These are phyloP conservation scores for Calocera viscosa DNA, from an alignment of 768 basidiomycete genomes.

Conservation along the genomic window DNA sequence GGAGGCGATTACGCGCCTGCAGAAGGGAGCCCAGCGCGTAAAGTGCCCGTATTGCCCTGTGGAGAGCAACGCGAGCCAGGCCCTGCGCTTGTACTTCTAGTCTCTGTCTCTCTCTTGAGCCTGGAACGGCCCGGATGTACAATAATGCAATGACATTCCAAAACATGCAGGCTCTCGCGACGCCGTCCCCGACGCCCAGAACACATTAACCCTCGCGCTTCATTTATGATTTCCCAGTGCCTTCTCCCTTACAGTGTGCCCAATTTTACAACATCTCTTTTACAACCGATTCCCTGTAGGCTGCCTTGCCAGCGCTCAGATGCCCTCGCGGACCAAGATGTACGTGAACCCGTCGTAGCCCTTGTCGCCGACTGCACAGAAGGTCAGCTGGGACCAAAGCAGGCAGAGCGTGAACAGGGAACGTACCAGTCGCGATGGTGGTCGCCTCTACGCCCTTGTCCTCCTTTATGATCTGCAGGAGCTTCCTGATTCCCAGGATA, in stretches of 20 bases:
- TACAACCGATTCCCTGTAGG: too few species aligned
- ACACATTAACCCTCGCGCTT: too few species aligned
- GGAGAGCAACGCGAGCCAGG: slow-evolving; percentile 34
- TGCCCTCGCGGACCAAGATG: slow-evolving; percentile 2
- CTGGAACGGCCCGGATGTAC: not conserved
- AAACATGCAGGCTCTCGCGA: not conserved
- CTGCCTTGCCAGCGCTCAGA: not conserved
- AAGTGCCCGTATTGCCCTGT: slow-evolving; percentile 95
- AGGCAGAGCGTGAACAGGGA: not conserved
- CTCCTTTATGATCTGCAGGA: not conserved
- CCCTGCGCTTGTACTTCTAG: slow-evolving; percentile 29
- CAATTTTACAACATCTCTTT: too few species aligned
- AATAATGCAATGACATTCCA: not conserved
- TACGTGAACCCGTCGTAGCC: slow-evolving; percentile 7
- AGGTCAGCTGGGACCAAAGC: not conserved
- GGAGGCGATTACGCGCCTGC: slow-evolving; percentile 79
- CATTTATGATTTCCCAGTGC: too few species aligned
- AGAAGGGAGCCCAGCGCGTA: slow-evolving; percentile 72
- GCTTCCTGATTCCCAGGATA: not conserved
- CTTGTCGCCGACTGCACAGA: not conserved
- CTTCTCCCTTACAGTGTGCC: too few species aligned
- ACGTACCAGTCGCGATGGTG: not conserved
- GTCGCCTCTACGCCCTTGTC: slow-evolving; percentile 4
- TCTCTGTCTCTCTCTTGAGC: slow-evolving; percentile 6
- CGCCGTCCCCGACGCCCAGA: not conserved